phyloP scores from a whole-genome alignment of 2,329 filamentous ascomycete species.

The Pseudopyricularia javanii region DNA sequence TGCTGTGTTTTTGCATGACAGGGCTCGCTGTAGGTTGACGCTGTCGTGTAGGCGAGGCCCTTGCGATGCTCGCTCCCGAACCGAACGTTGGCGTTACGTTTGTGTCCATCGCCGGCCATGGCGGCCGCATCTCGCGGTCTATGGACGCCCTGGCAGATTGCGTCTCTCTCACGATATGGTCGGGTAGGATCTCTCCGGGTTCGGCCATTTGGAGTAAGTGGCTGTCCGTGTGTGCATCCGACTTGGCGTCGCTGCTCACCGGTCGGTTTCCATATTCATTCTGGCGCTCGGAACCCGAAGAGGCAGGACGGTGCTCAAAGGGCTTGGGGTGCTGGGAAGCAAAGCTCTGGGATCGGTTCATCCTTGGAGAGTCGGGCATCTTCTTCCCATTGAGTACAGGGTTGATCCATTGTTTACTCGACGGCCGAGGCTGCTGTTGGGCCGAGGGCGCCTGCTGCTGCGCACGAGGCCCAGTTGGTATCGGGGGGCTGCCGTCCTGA shows the following conservation, averaged over 20 bases:
- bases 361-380: constrained; percentile 37
- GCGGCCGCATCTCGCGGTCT: constrained; percentile 15
- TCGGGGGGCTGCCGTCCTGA: constrained; percentile 30
- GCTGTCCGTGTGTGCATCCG: constrained; percentile 25
- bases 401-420: constrained; percentile 50
- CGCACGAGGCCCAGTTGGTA: constrained; percentile 41
- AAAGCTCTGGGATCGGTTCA: constrained; percentile 36
- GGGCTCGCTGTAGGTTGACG: not conserved
- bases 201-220: constrained; percentile 29
- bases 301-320: constrained; percentile 20
- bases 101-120: not conserved
- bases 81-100: not conserved
- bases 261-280: constrained; percentile 31
- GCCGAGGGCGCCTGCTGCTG: constrained; percentile 23
- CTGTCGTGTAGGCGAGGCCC: not conserved
- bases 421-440: constrained; percentile 24
- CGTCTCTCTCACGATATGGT: constrained; percentile 24
- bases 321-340: constrained; percentile 24
- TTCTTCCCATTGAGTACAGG: constrained; percentile 33
- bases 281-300: constrained; percentile 23
- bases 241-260: constrained; percentile 40
- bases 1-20: not conserved
- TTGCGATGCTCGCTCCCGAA: not conserved
- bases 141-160: constrained; percentile 19
- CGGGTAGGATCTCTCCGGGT: constrained; percentile 24